phyloP scores from a whole-genome alignment of 139 green algal species.

The Gonium pectorale region DNA sequence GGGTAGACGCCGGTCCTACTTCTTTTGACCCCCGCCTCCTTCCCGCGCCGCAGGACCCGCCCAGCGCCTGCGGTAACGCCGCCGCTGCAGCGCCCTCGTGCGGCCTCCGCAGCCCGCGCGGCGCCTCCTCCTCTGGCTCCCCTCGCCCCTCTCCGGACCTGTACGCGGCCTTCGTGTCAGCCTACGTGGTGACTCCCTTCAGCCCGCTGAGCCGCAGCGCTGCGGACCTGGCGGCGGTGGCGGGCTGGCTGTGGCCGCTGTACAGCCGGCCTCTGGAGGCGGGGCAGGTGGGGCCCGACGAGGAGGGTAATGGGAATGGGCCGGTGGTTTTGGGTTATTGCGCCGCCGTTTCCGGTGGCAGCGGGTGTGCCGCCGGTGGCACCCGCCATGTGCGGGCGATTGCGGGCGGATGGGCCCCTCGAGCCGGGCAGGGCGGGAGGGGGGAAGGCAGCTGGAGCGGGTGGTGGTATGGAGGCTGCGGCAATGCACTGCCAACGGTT shows the following conservation, averaged over 20 bases:
- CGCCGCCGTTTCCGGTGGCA: no score
- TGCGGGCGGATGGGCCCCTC: no score
- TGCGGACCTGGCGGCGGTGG: constrained; percentile 30
- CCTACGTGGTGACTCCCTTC: constrained; percentile 28
- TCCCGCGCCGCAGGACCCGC: background rate
- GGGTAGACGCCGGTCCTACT: no score
- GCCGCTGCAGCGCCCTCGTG: background rate
- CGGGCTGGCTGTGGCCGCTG: constrained; percentile 21
- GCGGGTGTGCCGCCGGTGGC: no score
- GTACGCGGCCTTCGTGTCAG: background rate
- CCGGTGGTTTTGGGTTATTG: no score
- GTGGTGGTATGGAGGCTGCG: no score
- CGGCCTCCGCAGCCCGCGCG: background rate
- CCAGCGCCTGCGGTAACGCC: background rate
- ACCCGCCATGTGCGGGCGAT: no score
- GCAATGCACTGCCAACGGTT: no score
- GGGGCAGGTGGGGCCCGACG: constrained; percentile 16
- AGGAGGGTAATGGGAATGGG: no score
- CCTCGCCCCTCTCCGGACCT: background rate
- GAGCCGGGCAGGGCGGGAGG: no score
- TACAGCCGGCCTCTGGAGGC: constrained; percentile 35
- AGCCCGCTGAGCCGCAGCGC: background rate
- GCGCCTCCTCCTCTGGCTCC: background rate
- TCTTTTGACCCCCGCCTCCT: background rate
- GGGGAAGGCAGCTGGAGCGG: no score